These are phyloP conservation scores for Manihot esculenta DNA, from an alignment of 441 rosid species.

Conservation along the genomic window DNA sequence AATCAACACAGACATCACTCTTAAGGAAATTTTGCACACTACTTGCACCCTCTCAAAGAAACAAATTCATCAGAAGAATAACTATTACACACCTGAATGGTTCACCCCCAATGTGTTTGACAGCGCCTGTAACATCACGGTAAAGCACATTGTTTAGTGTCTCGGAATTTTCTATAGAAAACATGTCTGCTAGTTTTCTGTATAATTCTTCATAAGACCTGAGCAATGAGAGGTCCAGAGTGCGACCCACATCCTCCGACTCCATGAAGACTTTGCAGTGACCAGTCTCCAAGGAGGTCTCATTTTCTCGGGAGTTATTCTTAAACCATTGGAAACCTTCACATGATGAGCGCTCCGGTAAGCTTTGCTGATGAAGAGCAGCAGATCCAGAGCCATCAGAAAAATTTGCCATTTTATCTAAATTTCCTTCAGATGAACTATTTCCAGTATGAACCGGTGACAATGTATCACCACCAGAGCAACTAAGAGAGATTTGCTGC, in stretches of 20 bases:
- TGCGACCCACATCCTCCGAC: slow-evolving; percentile 62
- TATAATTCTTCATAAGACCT: slow-evolving; percentile 50
- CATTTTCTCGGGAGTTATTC: slow-evolving; percentile 33
- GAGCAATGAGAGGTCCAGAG: slow-evolving; percentile 50
- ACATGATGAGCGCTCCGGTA: slow-evolving; percentile 27
- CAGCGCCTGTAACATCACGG: slow-evolving; percentile 43
- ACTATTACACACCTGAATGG: slow-evolving; percentile 44
- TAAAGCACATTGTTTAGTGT: slow-evolving; percentile 43
- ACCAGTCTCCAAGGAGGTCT: slow-evolving; percentile 40
- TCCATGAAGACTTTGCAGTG: slow-evolving; percentile 66
- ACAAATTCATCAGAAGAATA: not conserved
- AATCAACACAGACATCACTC: slow-evolving; percentile 9
- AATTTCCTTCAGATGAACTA: slow-evolving; percentile 43
- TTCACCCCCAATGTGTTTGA: slow-evolving; percentile 52
- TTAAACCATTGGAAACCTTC: slow-evolving; percentile 34
- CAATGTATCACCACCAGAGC: slow-evolving; percentile 41
- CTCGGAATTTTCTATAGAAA: slow-evolving; percentile 40
- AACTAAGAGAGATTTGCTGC: slow-evolving; percentile 59
- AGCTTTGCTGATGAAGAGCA: slow-evolving; percentile 35
- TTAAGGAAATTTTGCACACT: too few species aligned
- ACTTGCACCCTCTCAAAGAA: too few species aligned
- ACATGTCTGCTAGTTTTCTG: slow-evolving; percentile 55
- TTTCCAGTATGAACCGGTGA: slow-evolving; percentile 44
- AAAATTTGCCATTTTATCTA: slow-evolving; percentile 39
- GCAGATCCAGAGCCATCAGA: slow-evolving; percentile 66